phyloP scores from a whole-genome alignment of 441 rosid genomes.

The Gossypium schwendimanii region DNA sequence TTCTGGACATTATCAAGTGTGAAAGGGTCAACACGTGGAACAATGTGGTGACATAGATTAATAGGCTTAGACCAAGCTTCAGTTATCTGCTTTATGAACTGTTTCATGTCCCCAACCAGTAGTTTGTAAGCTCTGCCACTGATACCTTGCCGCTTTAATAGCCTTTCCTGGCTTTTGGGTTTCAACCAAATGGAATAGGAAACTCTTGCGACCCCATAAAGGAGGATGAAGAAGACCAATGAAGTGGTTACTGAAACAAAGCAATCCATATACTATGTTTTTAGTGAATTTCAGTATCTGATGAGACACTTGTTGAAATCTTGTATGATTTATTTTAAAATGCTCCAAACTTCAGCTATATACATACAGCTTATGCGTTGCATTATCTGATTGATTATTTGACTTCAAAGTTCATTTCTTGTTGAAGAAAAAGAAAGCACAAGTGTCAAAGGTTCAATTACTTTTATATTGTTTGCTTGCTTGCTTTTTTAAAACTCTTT shows the following conservation, averaged over 20 bases:
- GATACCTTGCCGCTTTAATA: conserved; percentile 29
- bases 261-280: conserved; percentile 16
- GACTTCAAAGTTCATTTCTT: conserved; percentile 8
- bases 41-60: conserved; percentile 24
- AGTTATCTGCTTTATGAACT: conserved; percentile 17
- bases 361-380: background rate
- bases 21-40: conserved; percentile 33
- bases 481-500: background rate
- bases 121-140: conserved; percentile 31
- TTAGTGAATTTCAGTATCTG: background rate
- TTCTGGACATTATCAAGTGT: conserved; percentile 22
- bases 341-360: background rate
- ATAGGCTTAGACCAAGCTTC: conserved; percentile 27
- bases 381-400: conserved; percentile 10
- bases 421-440: background rate
- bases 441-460: conserved; percentile 5
- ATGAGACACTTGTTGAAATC: background rate
- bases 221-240: background rate
- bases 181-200: conserved; percentile 35
- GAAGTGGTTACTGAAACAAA: background rate
- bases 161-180: conserved; percentile 30
- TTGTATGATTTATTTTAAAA: background rate
- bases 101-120: conserved; percentile 36
- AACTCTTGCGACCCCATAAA: conserved; percentile 19
- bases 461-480: background rate